phyloP scores from a whole-genome alignment of 345 rosid genomes.

The Eucalyptus regnans region DNA sequence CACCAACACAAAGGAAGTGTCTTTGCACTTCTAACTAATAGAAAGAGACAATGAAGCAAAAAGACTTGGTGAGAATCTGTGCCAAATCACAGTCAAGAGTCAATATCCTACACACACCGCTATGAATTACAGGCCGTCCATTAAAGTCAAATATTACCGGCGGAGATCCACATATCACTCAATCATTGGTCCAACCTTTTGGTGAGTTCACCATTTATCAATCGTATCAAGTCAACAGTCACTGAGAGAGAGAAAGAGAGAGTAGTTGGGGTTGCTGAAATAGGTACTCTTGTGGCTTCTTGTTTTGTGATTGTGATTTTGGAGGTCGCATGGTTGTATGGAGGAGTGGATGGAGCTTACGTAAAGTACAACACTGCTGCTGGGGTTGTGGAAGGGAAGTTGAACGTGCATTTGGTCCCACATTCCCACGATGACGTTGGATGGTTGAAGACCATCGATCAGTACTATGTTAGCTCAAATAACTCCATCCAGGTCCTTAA shows the following conservation, averaged over 20 bases:
- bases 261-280: neutral
- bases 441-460: conserved; percentile 79
- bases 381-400: conserved; percentile 43
- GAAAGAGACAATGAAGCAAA: neutral
- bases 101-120: neutral
- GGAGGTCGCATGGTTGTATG: neutral
- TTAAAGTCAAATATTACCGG: neutral
- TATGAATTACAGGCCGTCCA: neutral
- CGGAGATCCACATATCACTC: neutral
- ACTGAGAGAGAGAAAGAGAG: neutral
- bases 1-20: neutral
- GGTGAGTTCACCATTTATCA: neutral
- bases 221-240: neutral
- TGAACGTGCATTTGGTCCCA: conserved; percentile 76
- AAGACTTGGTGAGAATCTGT: neutral
- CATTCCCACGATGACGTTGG: conserved; percentile 88
- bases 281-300: neutral
- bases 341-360: conserved; percentile 21
- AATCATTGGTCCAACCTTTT: neutral
- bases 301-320: neutral
- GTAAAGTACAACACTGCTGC: conserved; percentile 46
- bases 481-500: conserved; percentile 53
- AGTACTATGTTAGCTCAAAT: conserved; percentile 72
- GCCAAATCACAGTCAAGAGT: neutral
- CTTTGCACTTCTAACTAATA: neutral